These are phyloP conservation scores for Dryas octopetala DNA, from an alignment of 306 rosid species.

Conservation along the genomic window DNA sequence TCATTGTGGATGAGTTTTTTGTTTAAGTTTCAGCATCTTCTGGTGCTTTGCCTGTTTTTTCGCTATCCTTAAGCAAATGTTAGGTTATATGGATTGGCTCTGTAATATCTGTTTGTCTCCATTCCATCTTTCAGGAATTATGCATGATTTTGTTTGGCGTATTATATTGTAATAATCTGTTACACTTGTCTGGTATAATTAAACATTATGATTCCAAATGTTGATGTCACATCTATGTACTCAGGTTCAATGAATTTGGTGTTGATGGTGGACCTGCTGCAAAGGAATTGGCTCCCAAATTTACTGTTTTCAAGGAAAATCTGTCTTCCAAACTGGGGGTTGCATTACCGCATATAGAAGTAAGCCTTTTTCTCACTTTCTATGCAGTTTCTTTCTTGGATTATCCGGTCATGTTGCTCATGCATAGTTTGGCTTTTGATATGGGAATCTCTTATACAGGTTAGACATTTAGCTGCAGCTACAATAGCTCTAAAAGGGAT, in stretches of 20 bases:
- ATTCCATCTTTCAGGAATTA: neutral
- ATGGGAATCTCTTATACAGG: constrained; percentile 40
- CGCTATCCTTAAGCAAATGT: neutral
- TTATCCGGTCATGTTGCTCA: constrained; percentile 6
- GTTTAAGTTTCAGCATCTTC: neutral
- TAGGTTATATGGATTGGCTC: neutral
- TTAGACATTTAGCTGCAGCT: constrained; percentile 49
- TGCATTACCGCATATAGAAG: constrained; percentile 55
- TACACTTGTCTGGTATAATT: neutral
- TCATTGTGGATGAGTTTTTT: neutral
- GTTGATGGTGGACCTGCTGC: constrained; percentile 72
- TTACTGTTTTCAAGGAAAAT: constrained; percentile 40
- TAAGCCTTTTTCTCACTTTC: constrained; percentile 35
- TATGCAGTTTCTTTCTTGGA: constrained; percentile 10
- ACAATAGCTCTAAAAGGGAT: constrained; percentile 62
- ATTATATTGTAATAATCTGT: neutral
- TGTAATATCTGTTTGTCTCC: neutral
- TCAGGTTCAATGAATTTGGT: constrained; percentile 82
- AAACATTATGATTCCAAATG: neutral
- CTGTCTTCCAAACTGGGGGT: constrained; percentile 58
- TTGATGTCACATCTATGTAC: constrained; percentile 22
- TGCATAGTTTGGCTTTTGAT: constrained; percentile 26
- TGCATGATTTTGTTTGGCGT: neutral
- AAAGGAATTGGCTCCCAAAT: constrained; percentile 65
- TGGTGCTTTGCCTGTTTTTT: neutral